Conservation (phyloP, 2,329 filamentous ascomycete genomes). For the Hortaea werneckii region DNA sequence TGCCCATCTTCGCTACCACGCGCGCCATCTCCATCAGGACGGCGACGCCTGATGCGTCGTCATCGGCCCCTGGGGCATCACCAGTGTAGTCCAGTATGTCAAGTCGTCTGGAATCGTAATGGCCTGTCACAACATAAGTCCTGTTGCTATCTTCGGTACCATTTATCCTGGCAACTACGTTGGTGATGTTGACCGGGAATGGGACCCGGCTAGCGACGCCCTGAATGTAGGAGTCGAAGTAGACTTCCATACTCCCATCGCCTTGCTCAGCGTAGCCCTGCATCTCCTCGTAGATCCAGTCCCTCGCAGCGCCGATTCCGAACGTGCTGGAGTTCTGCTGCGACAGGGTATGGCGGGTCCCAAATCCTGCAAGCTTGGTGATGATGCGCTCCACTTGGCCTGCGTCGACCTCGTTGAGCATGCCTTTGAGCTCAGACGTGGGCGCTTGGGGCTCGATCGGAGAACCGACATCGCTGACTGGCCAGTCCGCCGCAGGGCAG, state of each 20-base stretch:
- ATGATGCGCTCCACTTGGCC: slow-evolving; percentile 42
- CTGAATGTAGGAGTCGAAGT: slow-evolving; percentile 44
- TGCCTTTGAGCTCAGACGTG: slow-evolving; percentile 28
- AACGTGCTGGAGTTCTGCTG: slow-evolving; percentile 40
- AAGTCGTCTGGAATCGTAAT: slow-evolving; percentile 45
- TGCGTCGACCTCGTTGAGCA: slow-evolving; percentile 32
- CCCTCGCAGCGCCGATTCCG: slow-evolving; percentile 47
- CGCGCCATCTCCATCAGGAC: slow-evolving; percentile 47
- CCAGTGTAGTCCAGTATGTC: slow-evolving; percentile 42
- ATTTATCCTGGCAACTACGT: slow-evolving; percentile 43
- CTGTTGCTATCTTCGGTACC: slow-evolving; percentile 40
- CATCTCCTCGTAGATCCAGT: slow-evolving; percentile 47
- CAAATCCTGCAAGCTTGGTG: slow-evolving; percentile 45
- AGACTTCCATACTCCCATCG: slow-evolving; percentile 42
- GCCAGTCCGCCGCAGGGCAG: slow-evolving; percentile 28
- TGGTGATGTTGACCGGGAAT: slow-evolving; percentile 44
- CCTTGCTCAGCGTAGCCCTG: slow-evolving; percentile 36
- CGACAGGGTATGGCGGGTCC: slow-evolving; percentile 48
- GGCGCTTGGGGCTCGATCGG: slow-evolving; percentile 33
- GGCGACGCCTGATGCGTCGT: slow-evolving; percentile 48
- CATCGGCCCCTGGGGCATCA: slow-evolving; percentile 48
- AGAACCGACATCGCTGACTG: slow-evolving; percentile 28
- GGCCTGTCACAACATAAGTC: slow-evolving; percentile 45
- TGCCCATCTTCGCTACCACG: slow-evolving; percentile 38
- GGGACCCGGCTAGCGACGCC: slow-evolving; percentile 36